Evolutionary conservation across 23 red algal genomes (phyloP).

Genomic region (Gracilaria gracilis): DNA sequence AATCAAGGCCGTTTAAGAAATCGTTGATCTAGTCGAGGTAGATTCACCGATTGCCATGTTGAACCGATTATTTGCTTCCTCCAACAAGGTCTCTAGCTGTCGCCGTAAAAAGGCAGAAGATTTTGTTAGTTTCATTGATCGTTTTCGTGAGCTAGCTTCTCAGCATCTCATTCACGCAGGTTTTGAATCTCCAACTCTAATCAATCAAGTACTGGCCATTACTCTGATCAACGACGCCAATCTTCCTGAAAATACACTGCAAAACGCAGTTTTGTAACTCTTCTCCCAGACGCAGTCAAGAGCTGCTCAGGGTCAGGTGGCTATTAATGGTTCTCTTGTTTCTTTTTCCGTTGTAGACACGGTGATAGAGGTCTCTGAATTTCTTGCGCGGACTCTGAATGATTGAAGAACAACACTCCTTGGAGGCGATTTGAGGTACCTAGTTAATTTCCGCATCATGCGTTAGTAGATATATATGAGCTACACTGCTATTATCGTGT

Average conservation of each 20-base stretch:
- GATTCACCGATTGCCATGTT: constrained; percentile 39
- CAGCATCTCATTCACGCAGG: constrained; percentile 21
- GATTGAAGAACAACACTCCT: too few species aligned
- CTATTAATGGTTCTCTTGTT: background rate
- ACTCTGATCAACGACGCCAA: constrained; percentile 20
- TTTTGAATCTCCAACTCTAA: background rate
- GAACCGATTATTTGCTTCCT: constrained; percentile 45
- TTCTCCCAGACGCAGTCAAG: background rate
- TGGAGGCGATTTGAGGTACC: too few species aligned
- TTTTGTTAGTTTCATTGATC: background rate
- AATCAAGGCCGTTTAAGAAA: constrained; percentile 5
- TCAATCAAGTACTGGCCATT: constrained; percentile 9
- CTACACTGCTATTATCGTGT: too few species aligned
- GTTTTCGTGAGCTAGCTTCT: constrained; percentile 26
- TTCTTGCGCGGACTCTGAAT: background rate
- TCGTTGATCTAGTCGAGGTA: constrained; percentile 30
- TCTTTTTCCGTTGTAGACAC: background rate
- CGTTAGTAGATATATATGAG: too few species aligned
- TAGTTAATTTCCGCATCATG: too few species aligned
- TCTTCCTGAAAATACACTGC: constrained; percentile 4
- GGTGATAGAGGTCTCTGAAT: background rate
- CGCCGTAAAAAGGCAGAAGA: constrained; percentile 17
- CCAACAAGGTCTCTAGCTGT: constrained; percentile 18
- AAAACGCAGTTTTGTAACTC: constrained; percentile 11
- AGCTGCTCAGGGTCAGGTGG: background rate